Percentiles rank a stretch among this genome's conserved stretches.
phyloP scores from a whole-genome alignment of 768 basidiomycete genomes.

The Dioszegia aurantiaca region DNA sequence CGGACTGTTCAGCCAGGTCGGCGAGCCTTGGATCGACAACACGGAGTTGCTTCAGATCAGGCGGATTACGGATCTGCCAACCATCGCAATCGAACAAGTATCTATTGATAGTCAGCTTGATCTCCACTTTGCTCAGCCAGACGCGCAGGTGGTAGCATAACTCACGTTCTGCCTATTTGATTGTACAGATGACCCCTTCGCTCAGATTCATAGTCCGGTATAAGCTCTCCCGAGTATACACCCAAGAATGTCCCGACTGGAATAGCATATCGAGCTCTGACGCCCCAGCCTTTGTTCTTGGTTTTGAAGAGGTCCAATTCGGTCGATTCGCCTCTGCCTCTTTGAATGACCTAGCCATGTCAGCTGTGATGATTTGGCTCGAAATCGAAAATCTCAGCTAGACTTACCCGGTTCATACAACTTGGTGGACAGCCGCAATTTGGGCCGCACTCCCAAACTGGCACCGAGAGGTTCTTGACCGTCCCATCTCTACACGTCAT shows the following conservation, averaged over 20 bases:
- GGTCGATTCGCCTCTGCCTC: constrained; percentile 66
- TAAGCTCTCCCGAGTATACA: constrained; percentile 77
- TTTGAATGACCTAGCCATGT: constrained; percentile 68
- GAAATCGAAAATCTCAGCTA: neutral
- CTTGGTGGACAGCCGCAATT: constrained; percentile 75
- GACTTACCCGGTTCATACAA: constrained; percentile 73
- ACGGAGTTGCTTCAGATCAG: constrained; percentile 19
- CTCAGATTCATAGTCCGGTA: constrained; percentile 68
- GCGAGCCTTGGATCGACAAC: constrained; percentile 39
- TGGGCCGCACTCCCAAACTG: constrained; percentile 80
- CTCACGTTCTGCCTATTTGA: constrained; percentile 46
- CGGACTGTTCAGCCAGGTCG: constrained; percentile 37
- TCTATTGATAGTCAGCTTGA: constrained; percentile 53
- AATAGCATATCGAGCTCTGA: constrained; percentile 68
- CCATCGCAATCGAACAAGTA: constrained; percentile 82
- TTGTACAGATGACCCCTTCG: constrained; percentile 62
- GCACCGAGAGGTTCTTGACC: constrained; percentile 57
- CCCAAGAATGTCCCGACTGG: constrained; percentile 70
- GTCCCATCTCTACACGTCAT: constrained; percentile 35
- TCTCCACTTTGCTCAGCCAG: no score
- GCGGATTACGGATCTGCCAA: constrained; percentile 58
- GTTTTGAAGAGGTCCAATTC: constrained; percentile 65
- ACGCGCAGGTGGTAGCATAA: no score
- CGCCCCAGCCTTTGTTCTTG: constrained; percentile 30
- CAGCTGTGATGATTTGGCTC: neutral